Conservation (phyloP, 225 moss, liverwort and hornwort genomes). For the Climacium dendroides region DNA sequence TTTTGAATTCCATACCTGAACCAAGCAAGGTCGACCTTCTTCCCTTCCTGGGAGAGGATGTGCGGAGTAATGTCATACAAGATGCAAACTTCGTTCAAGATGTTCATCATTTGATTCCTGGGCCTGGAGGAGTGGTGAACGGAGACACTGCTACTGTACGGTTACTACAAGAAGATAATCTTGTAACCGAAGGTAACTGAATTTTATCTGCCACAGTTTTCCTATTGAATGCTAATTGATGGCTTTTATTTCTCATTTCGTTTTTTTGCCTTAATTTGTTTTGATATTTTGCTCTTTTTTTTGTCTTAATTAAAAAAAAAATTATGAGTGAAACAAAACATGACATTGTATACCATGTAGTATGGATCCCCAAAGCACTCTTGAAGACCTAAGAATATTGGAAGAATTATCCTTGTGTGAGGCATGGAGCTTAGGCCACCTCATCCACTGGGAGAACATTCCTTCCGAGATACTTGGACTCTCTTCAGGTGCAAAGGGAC, state of each 20-base stretch:
- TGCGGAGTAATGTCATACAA: background rate
- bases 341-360: background rate
- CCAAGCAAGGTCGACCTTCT: background rate
- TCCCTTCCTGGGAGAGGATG: background rate
- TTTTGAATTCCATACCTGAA: background rate
- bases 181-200: background rate
- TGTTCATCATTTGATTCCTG: background rate
- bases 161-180: background rate
- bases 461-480: background rate
- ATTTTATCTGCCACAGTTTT: background rate
- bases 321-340: background rate
- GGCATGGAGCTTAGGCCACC: background rate
- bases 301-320: background rate
- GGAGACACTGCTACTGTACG: background rate
- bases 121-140: background rate
- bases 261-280: too few relatives aligned
- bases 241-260: background rate
- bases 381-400: background rate
- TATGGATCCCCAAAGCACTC: background rate
- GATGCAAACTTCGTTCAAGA: background rate
- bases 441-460: background rate
- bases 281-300: too few relatives aligned
- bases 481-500: too few relatives aligned
- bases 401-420: background rate
- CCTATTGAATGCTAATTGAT: background rate